These are phyloP conservation scores for Eimeria maxima DNA, from an alignment of 169 alveolate species.

Conservation along the genomic window DNA sequence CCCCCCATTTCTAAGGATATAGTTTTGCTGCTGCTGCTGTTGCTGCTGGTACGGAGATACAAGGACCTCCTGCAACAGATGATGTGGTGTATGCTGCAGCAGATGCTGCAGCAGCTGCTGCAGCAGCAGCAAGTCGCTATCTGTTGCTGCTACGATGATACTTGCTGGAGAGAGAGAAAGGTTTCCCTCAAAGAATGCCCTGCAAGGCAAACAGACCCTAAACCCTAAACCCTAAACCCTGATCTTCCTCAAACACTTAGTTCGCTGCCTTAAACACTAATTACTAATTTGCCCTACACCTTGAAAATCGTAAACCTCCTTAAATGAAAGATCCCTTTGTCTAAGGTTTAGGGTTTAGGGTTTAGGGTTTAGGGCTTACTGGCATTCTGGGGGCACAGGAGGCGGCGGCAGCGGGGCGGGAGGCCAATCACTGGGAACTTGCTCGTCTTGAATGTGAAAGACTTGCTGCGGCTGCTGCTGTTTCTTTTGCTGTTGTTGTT, in stretches of 20 bases:
- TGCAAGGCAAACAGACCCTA: neutral
- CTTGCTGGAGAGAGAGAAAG: neutral
- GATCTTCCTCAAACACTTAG: too few relatives aligned
- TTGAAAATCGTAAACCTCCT: too few relatives aligned
- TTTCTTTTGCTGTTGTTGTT: neutral
- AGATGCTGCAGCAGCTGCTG: slow-evolving; percentile 56
- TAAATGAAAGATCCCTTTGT: too few relatives aligned
- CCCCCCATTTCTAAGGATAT: neutral
- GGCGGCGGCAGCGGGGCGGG: neutral
- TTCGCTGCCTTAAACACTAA: too few relatives aligned
- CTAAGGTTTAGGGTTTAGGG: neutral
- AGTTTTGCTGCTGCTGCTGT: slow-evolving; percentile 11
- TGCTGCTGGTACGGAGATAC: slow-evolving; percentile 24
- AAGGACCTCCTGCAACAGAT: slow-evolving; percentile 33
- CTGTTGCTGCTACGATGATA: slow-evolving; percentile 1
- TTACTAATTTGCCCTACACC: too few relatives aligned
- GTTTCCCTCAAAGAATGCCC: neutral
- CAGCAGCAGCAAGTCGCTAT: neutral
- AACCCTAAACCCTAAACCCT: slow-evolving; percentile 32
- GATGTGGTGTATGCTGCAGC: slow-evolving; percentile 30
- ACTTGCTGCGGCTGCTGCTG: slow-evolving; percentile 36
- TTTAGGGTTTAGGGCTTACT: slow-evolving; percentile 29
- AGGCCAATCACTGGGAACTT: neutral
- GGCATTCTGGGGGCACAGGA: neutral
- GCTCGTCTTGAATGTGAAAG: neutral